Evolutionary conservation across 2,329 filamentous ascomycete genomes (phyloP), one percentile per base, ranked within the genome.

Genomic region (Coniochaeta sp.): DNA sequence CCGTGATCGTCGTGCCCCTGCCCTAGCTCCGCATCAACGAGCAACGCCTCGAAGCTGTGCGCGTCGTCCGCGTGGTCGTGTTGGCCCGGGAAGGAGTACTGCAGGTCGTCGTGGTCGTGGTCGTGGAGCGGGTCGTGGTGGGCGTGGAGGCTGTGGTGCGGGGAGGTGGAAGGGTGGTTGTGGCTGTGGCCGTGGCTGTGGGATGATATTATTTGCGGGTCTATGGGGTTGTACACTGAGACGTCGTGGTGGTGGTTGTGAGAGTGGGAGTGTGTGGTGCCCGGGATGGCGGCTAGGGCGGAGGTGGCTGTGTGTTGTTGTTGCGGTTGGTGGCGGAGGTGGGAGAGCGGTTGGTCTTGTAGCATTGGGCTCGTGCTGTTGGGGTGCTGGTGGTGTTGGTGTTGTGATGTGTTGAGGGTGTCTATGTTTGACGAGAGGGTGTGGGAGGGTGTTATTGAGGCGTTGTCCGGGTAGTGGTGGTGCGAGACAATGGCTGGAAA

Each of bases 161-260:
- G 64, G 48, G 70, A 68, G 66, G 7, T 1, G n/a, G n/a, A n/a
- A n/a, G n/a, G n/a, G n/a, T n/a, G n/a, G n/a, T n/a, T n/a, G n/a
- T n/a, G n/a, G n/a, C n/a, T n/a, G n/a, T n/a, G n/a, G n/a, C n/a
- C n/a, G n/a, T n/a, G n/a, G n/a, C n/a, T n/a, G n/a, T n/a, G n/a
- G n/a, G n/a, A n/a, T n/a, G n/a, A n/a, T 58, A 81, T 81, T 51
- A 82, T 81, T 57, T 78, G 77, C n/a, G 79, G 78, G 60, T 82
- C 78, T 62, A 82, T 81, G 24, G 78, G 79, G 50, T 80, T 76
- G 60, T 77, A 78, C 24, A 73, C 65, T 27, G 67, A 66, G 31
- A 61, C 61, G 13, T 61, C 31, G n/a, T 56, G 56, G 24, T 61
- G 58, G 48, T 67, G 64, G 2, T n/a, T n/a, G n/a, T 64, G 52